A percentile compares a stretch with the other conserved stretches of the same genome.
phyloP scores from a whole-genome alignment of 73 alveolate genomes.

The Stentor roeselii region DNA sequence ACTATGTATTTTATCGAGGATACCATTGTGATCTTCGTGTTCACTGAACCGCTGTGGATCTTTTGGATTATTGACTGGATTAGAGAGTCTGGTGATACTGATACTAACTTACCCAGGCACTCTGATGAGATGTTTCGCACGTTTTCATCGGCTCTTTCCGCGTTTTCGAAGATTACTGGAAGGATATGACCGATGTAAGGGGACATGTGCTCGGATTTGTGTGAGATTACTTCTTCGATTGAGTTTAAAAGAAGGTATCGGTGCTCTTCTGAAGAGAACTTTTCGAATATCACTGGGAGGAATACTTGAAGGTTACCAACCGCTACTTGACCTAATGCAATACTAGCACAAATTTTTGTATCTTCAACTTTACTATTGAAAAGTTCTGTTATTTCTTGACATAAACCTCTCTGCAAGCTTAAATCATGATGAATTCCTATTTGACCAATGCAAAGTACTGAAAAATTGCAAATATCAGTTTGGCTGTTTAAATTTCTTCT shows the following conservation, averaged over 20 bases:
- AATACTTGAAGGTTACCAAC: constrained; percentile 59
- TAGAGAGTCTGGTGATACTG: constrained; percentile 36
- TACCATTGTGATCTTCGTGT: constrained; percentile 49
- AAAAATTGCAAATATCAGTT: background rate
- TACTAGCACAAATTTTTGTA: constrained; percentile 60
- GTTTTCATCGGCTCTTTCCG: constrained; percentile 53
- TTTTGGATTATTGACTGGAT: constrained; percentile 28
- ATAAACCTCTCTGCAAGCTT: constrained; percentile 20
- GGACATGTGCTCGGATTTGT: constrained; percentile 40
- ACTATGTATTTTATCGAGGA: constrained; percentile 58
- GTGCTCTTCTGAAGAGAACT: constrained; percentile 35
- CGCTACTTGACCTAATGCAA: constrained; percentile 61
- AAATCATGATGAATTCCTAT: constrained; percentile 53
- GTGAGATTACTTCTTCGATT: constrained; percentile 57
- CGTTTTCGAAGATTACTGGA: constrained; percentile 52
- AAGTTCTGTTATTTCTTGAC: constrained; percentile 39
- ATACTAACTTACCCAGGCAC: constrained; percentile 58
- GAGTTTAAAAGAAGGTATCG: constrained; percentile 50
- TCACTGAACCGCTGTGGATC: constrained; percentile 30
- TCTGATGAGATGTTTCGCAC: constrained; percentile 64
- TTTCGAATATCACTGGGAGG: constrained; percentile 46
- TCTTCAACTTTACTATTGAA: constrained; percentile 47
- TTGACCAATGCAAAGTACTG: constrained; percentile 64
- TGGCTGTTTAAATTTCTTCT: constrained; percentile 30
- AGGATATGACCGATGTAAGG: constrained; percentile 34